phyloP scores from a whole-genome alignment of 2,329 filamentous ascomycete genomes.

The Penicillium freii region DNA sequence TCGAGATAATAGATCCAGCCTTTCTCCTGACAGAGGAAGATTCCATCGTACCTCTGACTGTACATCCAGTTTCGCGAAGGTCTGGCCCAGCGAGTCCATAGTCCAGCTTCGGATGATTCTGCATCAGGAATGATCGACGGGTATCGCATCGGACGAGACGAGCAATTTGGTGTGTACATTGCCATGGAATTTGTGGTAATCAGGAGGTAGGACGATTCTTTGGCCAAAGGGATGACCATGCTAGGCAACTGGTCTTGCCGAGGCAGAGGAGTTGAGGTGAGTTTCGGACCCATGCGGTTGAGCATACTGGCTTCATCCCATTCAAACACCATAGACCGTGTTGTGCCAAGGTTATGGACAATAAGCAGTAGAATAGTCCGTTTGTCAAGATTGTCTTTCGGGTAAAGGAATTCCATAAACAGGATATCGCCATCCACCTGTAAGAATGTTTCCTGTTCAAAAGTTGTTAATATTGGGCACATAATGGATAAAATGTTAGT shows the following conservation, averaged over 20 bases:
- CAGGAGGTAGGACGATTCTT: slow-evolving; percentile 68
- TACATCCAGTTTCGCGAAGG: slow-evolving; percentile 66
- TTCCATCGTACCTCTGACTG: slow-evolving; percentile 66
- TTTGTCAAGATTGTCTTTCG: slow-evolving; percentile 62
- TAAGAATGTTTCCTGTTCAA: slow-evolving; percentile 47
- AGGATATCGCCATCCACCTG: slow-evolving; percentile 70
- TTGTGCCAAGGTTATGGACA: slow-evolving; percentile 45
- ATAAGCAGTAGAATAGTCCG: slow-evolving; percentile 75
- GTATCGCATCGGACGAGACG: slow-evolving; percentile 31
- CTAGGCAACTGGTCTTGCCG: slow-evolving; percentile 57
- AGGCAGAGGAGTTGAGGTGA: slow-evolving; percentile 12
- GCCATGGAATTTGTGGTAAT: slow-evolving; percentile 61
- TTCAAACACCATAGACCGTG: slow-evolving; percentile 51
- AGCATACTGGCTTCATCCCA: slow-evolving; percentile 51
- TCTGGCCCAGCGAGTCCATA: slow-evolving; percentile 84
- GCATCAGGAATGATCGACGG: slow-evolving; percentile 29
- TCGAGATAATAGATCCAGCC: slow-evolving; percentile 73
- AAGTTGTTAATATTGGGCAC: neutral
- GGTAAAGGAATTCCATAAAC: slow-evolving; percentile 82
- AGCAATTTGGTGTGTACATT: slow-evolving; percentile 45
- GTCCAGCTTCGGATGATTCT: slow-evolving; percentile 44
- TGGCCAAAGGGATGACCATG: slow-evolving; percentile 68
- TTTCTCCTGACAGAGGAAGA: slow-evolving; percentile 87
- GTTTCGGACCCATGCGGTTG: slow-evolving; percentile 52
- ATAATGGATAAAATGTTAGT: neutral